Evolutionary conservation across 2,329 filamentous ascomycete species (phyloP), one percentile per base, ranked within the genome.

Genomic region (Talaromyces sp.): DNA sequence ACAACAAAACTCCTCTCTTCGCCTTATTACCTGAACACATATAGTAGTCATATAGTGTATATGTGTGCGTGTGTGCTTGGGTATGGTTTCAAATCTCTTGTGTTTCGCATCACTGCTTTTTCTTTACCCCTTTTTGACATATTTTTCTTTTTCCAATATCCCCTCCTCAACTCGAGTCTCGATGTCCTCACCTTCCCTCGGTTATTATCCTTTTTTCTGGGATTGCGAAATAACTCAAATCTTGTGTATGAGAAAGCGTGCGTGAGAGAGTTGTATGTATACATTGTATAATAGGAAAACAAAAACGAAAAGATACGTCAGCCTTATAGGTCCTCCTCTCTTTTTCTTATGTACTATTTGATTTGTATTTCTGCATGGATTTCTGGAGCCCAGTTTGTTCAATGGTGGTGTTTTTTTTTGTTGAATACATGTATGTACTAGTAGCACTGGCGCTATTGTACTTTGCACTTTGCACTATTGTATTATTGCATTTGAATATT

Each of bases 261-360:
- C 44, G 44, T 47, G 44, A 27, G 44, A 47, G 44, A 47, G n/a
- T 18, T 47, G 44, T 47, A 47, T 53, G 30, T 53, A 5, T 53
- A 53, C 50, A 53, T 53, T 53, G 50, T 53, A 53, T 53, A 53
- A 53, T 53, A 53, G 50, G 50, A 53, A 30, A 23, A 53, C 14
- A 53, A 30, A 28, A 23, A 27, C 14, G 50, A 53, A 51, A 53
- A 53, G 50, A 53, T 23, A 30, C 14, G 50, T 53, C 50, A 16
- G 14, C 27, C 31, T 23, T 8, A 14, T 16, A 31, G 23, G 27
- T 30, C 27, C 28, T 30, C 18, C 27, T 51, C 18, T 2, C 12
- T 30, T 16, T 18, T 30, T 16, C 27, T 3, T 53, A 12, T 53
- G 5, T 18, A 9, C 8, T 51, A 28, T 30, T 28, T 31, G 6